A percentile compares a stretch with the other conserved stretches of the same genome.
phyloP scores from a whole-genome alignment of 2,329 filamentous ascomycete species.

The Karstenula rhodostoma region DNA sequence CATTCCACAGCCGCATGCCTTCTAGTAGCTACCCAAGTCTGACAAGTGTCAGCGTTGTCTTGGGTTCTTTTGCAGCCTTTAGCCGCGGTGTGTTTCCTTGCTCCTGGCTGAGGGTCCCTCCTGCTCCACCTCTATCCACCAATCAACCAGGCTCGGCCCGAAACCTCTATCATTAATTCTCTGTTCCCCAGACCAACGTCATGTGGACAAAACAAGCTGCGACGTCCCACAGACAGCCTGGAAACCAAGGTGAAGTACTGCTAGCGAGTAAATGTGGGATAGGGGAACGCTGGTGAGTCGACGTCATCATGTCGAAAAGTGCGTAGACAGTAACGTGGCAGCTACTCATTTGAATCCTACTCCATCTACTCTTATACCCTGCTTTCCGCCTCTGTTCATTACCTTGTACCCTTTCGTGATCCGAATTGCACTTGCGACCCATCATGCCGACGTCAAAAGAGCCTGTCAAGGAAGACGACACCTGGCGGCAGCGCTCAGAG shows the following conservation, averaged over 20 bases:
- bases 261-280: not conserved
- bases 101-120: not conserved
- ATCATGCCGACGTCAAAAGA: slow-evolving; percentile 26
- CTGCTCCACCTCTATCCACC: not conserved
- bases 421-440: not conserved
- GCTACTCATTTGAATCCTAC: too few species aligned
- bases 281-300: not conserved
- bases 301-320: slow-evolving; percentile 1
- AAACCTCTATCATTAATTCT: not conserved
- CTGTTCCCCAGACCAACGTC: not conserved
- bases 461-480: slow-evolving; percentile 21
- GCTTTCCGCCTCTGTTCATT: not conserved
- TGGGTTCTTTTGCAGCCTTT: too few species aligned
- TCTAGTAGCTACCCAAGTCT: too few species aligned
- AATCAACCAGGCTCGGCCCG: not conserved
- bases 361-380: not conserved
- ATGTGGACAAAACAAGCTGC: not conserved
- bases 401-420: not conserved
- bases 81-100: not conserved
- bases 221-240: not conserved
- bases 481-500: slow-evolving; percentile 32
- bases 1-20: not conserved
- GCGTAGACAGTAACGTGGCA: not conserved
- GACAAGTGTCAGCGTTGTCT: too few species aligned
- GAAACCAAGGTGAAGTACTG: not conserved